Conservation (phyloP, 371 early-diverging fungal genomes). For the Mucor mucedo region DNA sequence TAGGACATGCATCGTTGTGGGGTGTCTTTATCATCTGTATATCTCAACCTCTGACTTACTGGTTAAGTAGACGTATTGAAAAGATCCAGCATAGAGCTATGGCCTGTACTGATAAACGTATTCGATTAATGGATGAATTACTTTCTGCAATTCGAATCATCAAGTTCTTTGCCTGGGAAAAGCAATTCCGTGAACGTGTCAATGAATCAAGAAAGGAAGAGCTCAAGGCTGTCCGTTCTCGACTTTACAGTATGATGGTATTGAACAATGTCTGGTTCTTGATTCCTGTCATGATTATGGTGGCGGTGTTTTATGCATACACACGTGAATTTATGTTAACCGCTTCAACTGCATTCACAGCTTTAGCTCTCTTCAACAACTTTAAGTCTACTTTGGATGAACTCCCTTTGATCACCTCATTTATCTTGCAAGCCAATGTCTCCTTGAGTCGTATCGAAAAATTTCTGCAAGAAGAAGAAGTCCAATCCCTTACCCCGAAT, state of each 20-base stretch:
- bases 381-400: conserved; percentile 74
- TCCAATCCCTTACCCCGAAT: conserved; percentile 32
- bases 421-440: conserved; percentile 72
- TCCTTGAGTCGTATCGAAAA: conserved; percentile 73
- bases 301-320: conserved; percentile 61
- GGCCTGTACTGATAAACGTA: conserved; percentile 67
- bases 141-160: conserved; percentile 78
- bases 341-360: conserved; percentile 69
- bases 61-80: conserved; percentile 57
- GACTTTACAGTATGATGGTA: conserved; percentile 54
- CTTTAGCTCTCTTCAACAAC: conserved; percentile 67
- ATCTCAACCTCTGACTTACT: conserved; percentile 64
- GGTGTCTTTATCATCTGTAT: conserved; percentile 66
- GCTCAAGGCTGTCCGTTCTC: conserved; percentile 47
- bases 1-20: conserved; percentile 69
- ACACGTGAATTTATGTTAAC: conserved; percentile 59
- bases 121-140: conserved; percentile 72
- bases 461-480: conserved; percentile 75
- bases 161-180: conserved; percentile 87
- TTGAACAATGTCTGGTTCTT: conserved; percentile 50
- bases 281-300: conserved; percentile 41
- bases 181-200: conserved; percentile 64
- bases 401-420: conserved; percentile 71
- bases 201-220: conserved; percentile 54
- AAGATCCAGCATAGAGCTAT: conserved; percentile 56